Conservation (phyloP, 441 rosid species). For the Syzygium malaccense region DNA sequence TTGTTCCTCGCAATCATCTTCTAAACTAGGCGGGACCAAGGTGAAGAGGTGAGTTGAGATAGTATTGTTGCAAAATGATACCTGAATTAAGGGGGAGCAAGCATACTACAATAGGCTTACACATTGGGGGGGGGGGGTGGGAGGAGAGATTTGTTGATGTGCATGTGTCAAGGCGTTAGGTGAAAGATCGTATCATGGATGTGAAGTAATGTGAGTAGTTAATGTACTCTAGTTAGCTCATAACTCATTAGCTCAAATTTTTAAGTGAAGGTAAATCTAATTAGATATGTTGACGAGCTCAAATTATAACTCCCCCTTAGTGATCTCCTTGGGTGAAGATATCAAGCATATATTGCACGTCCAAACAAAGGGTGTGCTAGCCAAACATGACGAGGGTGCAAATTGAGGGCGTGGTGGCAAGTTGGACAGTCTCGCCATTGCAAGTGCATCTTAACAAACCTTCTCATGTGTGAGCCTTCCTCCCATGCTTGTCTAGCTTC, state of each 20-base stretch:
- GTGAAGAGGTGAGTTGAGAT: not conserved
- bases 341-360: not conserved
- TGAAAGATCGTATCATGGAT: not conserved
- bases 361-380: not conserved
- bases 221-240: not conserved
- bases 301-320: not conserved
- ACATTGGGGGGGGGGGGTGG: no score
- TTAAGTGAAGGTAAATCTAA: not conserved
- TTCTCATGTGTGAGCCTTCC: not conserved
- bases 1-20: not conserved
- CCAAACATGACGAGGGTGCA: not conserved
- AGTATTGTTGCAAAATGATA: not conserved
- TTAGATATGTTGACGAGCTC: accelerated
- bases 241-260: not conserved
- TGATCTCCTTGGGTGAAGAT: not conserved
- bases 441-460: not conserved
- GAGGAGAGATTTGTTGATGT: not conserved
- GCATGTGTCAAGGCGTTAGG: not conserved
- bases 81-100: not conserved
- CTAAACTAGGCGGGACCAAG: not conserved
- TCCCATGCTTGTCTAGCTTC: not conserved
- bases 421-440: not conserved
- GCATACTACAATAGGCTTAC: not conserved
- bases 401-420: not conserved
- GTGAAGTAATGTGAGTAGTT: not conserved